Percentiles rank a stretch among this genome's conserved stretches.
These are phyloP conservation scores for Vitis rotundifolia DNA, from an alignment of 164 flowering plant species.

Conservation along the genomic window DNA sequence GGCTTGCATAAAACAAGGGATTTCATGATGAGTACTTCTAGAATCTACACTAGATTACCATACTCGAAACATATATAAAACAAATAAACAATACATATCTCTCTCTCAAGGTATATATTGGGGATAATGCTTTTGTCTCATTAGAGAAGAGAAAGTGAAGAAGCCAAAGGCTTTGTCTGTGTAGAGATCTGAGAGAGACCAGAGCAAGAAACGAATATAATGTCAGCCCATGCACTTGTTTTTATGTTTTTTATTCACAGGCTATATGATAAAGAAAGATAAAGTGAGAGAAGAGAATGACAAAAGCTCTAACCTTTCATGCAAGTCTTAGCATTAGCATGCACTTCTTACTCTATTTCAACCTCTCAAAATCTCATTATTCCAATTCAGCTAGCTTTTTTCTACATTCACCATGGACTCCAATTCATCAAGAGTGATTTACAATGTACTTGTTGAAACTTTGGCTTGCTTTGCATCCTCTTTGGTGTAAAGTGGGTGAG, in stretches of 20 bases:
- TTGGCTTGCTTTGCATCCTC: constrained; percentile 18
- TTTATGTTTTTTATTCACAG: not conserved
- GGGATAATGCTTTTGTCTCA: constrained; percentile 60
- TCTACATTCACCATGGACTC: too few relatives aligned
- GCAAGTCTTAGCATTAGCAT: constrained; percentile 36
- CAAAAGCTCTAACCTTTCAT: constrained; percentile 37
- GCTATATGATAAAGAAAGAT: constrained; percentile 1
- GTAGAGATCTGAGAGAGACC: constrained; percentile 24
- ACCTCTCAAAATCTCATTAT: not conserved
- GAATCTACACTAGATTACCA: not conserved
- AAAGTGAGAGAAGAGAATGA: constrained; percentile 16
- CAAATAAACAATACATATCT: too few relatives aligned
- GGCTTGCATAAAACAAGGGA: not conserved
- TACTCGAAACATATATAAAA: too few relatives aligned
- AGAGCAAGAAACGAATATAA: constrained; percentile 59
- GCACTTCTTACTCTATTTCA: constrained; percentile 32
- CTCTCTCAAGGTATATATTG: not conserved
- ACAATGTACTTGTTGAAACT: not conserved
- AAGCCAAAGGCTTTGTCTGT: constrained; percentile 19
- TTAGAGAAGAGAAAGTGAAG: constrained; percentile 35
- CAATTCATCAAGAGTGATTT: too few relatives aligned
- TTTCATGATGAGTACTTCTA: not conserved
- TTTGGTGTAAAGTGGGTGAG: constrained; percentile 6
- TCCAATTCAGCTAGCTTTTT: too few relatives aligned
- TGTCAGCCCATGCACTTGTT: constrained; percentile 7